Evolutionary conservation across 352 stramenopile genomes (phyloP).

Genomic region (Phytophthora fragariae): DNA sequence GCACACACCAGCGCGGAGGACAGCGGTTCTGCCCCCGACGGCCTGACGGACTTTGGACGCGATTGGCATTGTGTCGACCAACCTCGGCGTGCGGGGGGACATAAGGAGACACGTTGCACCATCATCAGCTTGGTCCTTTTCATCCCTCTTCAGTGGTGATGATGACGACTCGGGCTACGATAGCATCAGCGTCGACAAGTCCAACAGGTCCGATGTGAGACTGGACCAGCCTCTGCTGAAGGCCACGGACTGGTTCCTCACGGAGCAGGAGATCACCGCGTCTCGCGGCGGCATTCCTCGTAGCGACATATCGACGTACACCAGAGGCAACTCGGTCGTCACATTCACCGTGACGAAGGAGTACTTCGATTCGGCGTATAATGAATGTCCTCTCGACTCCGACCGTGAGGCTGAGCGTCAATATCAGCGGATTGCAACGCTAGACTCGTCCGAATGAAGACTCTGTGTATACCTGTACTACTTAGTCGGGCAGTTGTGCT

Average conservation of each 20-base stretch:
- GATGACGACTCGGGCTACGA: conserved; percentile 3
- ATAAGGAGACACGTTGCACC: neutral
- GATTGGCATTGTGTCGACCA: too few relatives aligned
- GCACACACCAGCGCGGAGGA: too few relatives aligned
- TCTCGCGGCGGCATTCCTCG: conserved; percentile 51
- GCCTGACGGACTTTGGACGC: too few relatives aligned
- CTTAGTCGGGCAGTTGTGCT: too few relatives aligned
- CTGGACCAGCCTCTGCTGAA: conserved; percentile 54
- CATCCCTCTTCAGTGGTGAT: conserved; percentile 16
- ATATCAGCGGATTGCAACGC: too few relatives aligned
- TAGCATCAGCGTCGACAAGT: conserved; percentile 8
- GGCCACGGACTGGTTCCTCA: conserved; percentile 66
- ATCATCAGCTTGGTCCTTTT: conserved; percentile 7
- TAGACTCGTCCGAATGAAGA: too few relatives aligned
- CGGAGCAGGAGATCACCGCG: conserved; percentile 51
- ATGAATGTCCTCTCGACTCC: conserved; percentile 37
- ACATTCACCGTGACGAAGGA: conserved; percentile 49
- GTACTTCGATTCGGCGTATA: conserved; percentile 52
- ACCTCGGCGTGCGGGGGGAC: too few relatives aligned
- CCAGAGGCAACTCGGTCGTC: conserved; percentile 49
- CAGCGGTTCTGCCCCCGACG: neutral
- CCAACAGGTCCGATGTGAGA: conserved; percentile 6
- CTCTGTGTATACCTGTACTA: too few relatives aligned
- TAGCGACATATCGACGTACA: conserved; percentile 42
- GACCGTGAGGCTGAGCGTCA: too few relatives aligned